Conservation (phyloP, 495 filamentous ascomycete genomes). For the Tuber microsphaerosporum region DNA sequence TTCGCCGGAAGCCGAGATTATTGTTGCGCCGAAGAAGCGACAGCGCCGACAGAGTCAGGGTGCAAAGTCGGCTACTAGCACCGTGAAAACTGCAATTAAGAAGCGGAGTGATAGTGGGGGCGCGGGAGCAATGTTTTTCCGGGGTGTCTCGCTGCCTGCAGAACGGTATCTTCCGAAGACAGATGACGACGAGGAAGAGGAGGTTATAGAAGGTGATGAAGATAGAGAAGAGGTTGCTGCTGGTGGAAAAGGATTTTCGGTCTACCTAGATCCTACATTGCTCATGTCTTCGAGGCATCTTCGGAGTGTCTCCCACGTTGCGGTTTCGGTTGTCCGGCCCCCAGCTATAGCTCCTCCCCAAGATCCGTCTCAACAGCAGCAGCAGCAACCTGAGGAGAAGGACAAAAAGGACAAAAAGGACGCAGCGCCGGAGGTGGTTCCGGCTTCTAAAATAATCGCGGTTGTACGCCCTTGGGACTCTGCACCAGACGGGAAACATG, state of each 20-base stretch:
- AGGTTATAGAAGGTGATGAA: slow-evolving; percentile 36
- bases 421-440: slow-evolving; percentile 16
- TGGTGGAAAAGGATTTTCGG: slow-evolving; percentile 50
- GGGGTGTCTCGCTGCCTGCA: slow-evolving; percentile 58
- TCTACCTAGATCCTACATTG: slow-evolving; percentile 61
- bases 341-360: slow-evolving; percentile 65
- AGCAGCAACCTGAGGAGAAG: slow-evolving; percentile 55
- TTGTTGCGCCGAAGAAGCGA: slow-evolving; percentile 87
- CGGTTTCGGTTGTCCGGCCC: slow-evolving; percentile 71
- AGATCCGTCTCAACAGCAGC: slow-evolving; percentile 65
- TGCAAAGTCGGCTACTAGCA: slow-evolving; percentile 61
- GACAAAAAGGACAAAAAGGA: slow-evolving; percentile 52
- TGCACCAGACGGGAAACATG: slow-evolving; percentile 70
- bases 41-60: slow-evolving; percentile 44
- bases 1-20: slow-evolving; percentile 85
- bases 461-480: slow-evolving; percentile 72
- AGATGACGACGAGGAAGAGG: slow-evolving; percentile 49
- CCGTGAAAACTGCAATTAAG: slow-evolving; percentile 63
- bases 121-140: slow-evolving; percentile 63
- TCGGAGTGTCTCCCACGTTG: slow-evolving; percentile 63
- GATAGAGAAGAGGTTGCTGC: slow-evolving; percentile 61
- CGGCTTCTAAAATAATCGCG: slow-evolving; percentile 67
- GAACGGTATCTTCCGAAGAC: slow-evolving; percentile 20
- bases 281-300: slow-evolving; percentile 57
- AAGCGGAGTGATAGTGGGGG: slow-evolving; percentile 62